A percentile compares a stretch with the other conserved stretches of the same genome.
Evolutionary conservation across 768 basidiomycete genomes (phyloP).

Genomic region (Calocera cornea): DNA sequence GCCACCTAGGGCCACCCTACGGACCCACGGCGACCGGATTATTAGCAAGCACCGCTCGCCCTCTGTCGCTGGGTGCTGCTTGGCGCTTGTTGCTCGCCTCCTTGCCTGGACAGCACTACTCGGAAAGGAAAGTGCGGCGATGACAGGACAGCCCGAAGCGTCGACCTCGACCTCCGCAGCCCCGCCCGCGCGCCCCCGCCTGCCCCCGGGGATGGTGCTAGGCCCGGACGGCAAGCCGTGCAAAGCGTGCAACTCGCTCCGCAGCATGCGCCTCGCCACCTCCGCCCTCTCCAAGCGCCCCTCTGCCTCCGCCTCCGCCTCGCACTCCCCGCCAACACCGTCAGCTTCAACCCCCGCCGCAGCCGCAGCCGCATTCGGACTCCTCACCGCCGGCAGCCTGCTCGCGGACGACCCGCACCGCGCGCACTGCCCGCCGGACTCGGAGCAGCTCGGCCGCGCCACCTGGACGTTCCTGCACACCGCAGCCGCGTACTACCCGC

Average conservation of each 20-base stretch:
- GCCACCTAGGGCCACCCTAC: not conserved
- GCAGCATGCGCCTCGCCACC: constrained; percentile 43
- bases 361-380: constrained; percentile 8
- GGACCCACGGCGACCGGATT: not conserved
- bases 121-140: not conserved
- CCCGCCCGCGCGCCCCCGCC: constrained; percentile 8
- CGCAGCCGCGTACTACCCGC: constrained; percentile 89
- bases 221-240: constrained; percentile 93
- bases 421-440: constrained; percentile 75
- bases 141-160: not conserved
- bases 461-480: constrained; percentile 97
- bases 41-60: not conserved
- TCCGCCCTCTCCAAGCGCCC: constrained; percentile 24
- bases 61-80: too few relatives aligned
- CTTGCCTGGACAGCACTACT: too few relatives aligned
- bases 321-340: constrained; percentile 25
- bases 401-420: constrained; percentile 30
- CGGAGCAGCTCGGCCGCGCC: constrained; percentile 74
- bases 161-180: not conserved
- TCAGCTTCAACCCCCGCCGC: constrained; percentile 18
- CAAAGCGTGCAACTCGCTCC: constrained; percentile 77
- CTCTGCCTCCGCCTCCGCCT: constrained; percentile 20
- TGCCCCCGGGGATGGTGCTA: constrained; percentile 74
- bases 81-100: too few relatives aligned
- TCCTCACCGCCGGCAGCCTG: constrained; percentile 15